phyloP scores from a whole-genome alignment of 2,329 filamentous ascomycete genomes.

The Gyromitra esculenta region DNA sequence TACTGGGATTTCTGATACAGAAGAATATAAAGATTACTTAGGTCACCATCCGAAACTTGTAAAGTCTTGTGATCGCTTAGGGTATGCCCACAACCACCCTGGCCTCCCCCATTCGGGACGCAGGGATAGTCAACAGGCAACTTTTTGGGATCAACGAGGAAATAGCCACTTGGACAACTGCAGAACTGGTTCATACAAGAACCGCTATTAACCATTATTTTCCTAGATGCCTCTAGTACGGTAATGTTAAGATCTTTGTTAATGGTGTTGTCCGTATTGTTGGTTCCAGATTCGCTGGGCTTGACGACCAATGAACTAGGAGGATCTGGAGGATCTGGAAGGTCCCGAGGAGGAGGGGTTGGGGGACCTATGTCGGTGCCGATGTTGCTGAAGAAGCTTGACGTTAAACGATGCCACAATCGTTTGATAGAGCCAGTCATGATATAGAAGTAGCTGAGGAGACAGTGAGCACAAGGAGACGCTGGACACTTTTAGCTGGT shows the following conservation, averaged over 20 bases:
- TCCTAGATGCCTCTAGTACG: slow-evolving; percentile 5
- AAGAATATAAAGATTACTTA: background rate
- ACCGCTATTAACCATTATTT: slow-evolving; percentile 9
- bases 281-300: background rate
- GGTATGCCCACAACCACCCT: slow-evolving; percentile 11
- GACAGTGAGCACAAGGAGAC: too few species aligned
- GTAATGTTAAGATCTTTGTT: background rate
- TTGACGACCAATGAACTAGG: background rate
- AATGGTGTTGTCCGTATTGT: background rate
- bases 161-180: slow-evolving; percentile 15
- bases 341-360: background rate
- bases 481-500: too few species aligned
- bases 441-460: background rate
- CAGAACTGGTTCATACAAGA: background rate
- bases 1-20: background rate
- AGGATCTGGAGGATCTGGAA: background rate
- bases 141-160: slow-evolving; percentile 4
- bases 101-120: background rate
- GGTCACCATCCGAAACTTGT: background rate
- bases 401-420: slow-evolving; percentile 13
- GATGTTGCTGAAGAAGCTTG: background rate
- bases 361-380: background rate
- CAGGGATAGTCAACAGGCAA: slow-evolving; percentile 5
- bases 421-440: slow-evolving; percentile 7
- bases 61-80: slow-evolving; percentile 4